Evolutionary conservation across 1,284 basidiomycete genomes (phyloP).

Genomic region (Phlebopus sp.): DNA sequence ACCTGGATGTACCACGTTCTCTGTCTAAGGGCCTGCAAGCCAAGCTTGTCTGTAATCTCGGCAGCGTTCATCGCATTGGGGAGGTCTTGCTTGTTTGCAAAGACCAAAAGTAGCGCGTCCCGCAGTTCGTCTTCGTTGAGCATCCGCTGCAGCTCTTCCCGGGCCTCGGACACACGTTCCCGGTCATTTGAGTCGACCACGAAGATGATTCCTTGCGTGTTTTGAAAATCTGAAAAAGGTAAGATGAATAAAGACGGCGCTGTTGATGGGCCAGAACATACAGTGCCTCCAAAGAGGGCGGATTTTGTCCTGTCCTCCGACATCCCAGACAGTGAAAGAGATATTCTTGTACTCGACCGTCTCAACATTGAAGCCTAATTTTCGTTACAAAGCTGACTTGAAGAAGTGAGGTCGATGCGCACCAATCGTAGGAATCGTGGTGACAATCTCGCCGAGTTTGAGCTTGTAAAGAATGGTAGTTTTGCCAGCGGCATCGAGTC

Average conservation of each 20-base stretch:
- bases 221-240: constrained; percentile 90
- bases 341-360: constrained; percentile 93
- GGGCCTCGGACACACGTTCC: constrained; percentile 98
- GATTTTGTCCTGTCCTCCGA: constrained; percentile 87
- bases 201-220: constrained; percentile 99
- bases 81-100: constrained; percentile 99
- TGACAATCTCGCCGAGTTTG: constrained; percentile 98
- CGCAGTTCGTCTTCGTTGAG: constrained; percentile 99
- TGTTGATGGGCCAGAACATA: constrained; percentile 41
- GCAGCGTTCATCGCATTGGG: constrained; percentile 99
- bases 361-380: constrained; percentile 96
- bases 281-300: constrained; percentile 98
- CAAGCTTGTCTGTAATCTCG: constrained; percentile 99
- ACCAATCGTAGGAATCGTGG: constrained; percentile 99
- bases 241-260: constrained; percentile 21
- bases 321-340: constrained; percentile 90
- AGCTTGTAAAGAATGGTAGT: constrained; percentile 98
- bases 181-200: constrained; percentile 99
- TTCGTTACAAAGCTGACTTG: constrained; percentile 23
- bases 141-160: constrained; percentile 99
- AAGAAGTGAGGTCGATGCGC: constrained; percentile 35
- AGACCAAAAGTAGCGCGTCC: constrained; percentile 97
- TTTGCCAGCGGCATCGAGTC: constrained; percentile 96
- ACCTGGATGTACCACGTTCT: constrained; percentile 99
- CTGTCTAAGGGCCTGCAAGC: constrained; percentile 94